Percentiles rank a stretch among this genome's conserved stretches.
phyloP scores from a whole-genome alignment of 164 flowering plant species.

The Stephania cephalantha region DNA sequence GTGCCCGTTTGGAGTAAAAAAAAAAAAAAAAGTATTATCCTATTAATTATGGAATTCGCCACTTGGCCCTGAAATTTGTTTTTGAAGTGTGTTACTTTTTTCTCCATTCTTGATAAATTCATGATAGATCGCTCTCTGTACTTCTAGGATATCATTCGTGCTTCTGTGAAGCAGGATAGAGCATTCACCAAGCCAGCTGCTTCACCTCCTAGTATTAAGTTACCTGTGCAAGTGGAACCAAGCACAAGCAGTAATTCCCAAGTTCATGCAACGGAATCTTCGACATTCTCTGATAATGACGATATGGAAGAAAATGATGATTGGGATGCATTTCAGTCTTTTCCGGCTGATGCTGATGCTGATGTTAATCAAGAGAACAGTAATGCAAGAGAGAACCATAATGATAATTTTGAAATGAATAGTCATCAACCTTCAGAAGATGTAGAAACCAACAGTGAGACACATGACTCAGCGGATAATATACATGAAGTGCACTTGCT shows the following conservation, averaged over 20 bases:
- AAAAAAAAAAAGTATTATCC: too few species aligned
- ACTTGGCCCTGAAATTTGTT: neutral
- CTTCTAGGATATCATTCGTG: conserved; percentile 71
- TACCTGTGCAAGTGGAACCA: conserved; percentile 42
- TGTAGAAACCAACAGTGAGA: conserved; percentile 10
- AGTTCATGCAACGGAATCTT: conserved; percentile 11
- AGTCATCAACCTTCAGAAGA: conserved; percentile 10
- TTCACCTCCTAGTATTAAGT: conserved; percentile 46
- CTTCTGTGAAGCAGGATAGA: conserved; percentile 64
- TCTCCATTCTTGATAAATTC: neutral
- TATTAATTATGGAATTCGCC: neutral
- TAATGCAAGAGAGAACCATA: conserved; percentile 16
- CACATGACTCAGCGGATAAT: conserved; percentile 12
- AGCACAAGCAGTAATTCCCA: conserved; percentile 17
- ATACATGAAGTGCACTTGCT: conserved; percentile 5
- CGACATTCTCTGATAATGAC: conserved; percentile 16
- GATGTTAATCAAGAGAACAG: conserved; percentile 15
- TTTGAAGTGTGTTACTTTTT: neutral
- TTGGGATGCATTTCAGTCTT: conserved; percentile 97
- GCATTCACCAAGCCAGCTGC: conserved; percentile 25
- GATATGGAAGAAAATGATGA: conserved; percentile 54
- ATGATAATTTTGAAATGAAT: conserved; percentile 15
- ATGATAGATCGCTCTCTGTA: neutral
- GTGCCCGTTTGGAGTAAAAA: too few species aligned
- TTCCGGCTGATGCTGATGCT: conserved; percentile 46